Conservation (phyloP, 176 grass and related monocot genomes). For the Eleusine indica region DNA sequence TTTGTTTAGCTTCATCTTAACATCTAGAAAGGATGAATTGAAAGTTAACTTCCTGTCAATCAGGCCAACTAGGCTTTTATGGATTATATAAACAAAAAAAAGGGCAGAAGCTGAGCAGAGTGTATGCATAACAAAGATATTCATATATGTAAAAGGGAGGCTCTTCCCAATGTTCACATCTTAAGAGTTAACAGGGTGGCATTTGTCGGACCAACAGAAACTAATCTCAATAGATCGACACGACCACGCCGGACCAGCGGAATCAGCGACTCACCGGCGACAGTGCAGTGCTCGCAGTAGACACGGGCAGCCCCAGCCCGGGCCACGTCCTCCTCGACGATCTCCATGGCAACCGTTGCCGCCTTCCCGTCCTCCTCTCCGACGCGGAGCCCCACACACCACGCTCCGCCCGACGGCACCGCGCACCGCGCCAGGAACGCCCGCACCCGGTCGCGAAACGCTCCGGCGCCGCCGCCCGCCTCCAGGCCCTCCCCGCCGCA, state of each 20-base stretch:
- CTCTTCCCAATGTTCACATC: neutral
- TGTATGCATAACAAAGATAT: neutral
- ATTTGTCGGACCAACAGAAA: neutral
- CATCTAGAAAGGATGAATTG: neutral
- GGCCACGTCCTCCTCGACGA: slow-evolving; percentile 75
- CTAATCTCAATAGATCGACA: neutral
- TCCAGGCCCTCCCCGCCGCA: neutral
- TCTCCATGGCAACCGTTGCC: slow-evolving; percentile 42
- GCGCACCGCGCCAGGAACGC: slow-evolving; percentile 52
- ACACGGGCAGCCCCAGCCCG: slow-evolving; percentile 36
- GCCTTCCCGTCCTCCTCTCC: neutral
- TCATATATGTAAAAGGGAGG: neutral
- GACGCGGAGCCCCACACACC: slow-evolving; percentile 43
- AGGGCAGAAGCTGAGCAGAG: neutral
- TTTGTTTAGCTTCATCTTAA: neutral
- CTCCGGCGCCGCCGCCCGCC: neutral
- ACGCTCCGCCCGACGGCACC: slow-evolving; percentile 9
- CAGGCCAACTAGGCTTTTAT: neutral
- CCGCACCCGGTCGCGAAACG: slow-evolving; percentile 54
- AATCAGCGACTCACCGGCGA: slow-evolving; percentile 52
- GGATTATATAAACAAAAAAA: neutral
- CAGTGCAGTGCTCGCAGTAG: slow-evolving; percentile 73
- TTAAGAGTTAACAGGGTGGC: neutral
- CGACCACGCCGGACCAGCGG: neutral
- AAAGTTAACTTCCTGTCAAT: neutral